Base-by-base conservation (phyloP, 805 yeast genomes). In the Brettanomyces sp. region DNA sequence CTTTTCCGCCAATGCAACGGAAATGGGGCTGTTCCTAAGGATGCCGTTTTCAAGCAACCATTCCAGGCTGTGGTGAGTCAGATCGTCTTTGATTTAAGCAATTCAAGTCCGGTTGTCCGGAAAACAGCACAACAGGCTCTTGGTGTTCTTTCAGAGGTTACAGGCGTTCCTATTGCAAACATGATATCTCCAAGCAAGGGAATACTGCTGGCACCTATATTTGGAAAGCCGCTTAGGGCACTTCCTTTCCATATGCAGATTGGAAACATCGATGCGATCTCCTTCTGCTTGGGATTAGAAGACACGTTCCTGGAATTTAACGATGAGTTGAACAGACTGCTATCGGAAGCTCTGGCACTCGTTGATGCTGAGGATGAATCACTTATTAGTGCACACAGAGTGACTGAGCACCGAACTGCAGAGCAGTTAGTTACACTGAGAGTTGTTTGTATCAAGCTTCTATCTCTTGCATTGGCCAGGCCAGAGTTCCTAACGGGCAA, bases 301-400 rank as follows among this genome's bases (percentile, higher is more conserved):
- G 76, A 84, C 51, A 74, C 96, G 0, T 89, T 91, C 54, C 67
- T 91, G 52, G 82, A 82, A 8, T 91, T 88, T 60, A 86, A 85
- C 53, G 98, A 93, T 46, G 98, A 95, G 58, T 66, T 93, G 48
- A 85, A 82, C 48, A 69, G 99, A 45, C 68, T 95, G 46, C 66
- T 93, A 8, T 77, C 86, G 47, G 99, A 93, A 60, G 96, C 97
- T 0, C 70, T 91, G 46, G 96, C 96, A 0, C 68, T 93, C 42
- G 97, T 93, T 6, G 99, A 93, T 66, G 98, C 99, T 0, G 99
- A 93, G 47, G 99, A 93, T 62, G 97, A 91, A 56, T 86, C 96
- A 2, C 70, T 95, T 50, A 88, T 96, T 0, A 86, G 89, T 51
- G 85, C 88, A 0, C 95, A 86, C 56, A 74, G 93, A 34, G 79